These are phyloP conservation scores for Pseudogymnoascus sp. DNA, from an alignment of 2,329 filamentous ascomycete genomes.

Conservation along the genomic window DNA sequence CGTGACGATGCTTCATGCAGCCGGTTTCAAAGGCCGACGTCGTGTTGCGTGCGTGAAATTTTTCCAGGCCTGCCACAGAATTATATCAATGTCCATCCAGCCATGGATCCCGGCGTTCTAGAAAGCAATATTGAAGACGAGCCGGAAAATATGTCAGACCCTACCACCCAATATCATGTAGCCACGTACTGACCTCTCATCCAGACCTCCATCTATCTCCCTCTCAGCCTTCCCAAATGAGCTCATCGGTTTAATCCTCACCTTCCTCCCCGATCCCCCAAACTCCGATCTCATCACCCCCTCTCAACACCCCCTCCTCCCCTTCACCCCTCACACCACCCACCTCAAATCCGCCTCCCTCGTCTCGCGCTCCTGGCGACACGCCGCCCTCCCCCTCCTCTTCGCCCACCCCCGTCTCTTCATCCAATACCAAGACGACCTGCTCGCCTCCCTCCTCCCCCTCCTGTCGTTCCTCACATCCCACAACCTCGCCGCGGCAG, in stretches of 20 bases:
- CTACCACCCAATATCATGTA: background rate
- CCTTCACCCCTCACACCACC: background rate
- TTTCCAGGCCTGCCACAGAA: background rate
- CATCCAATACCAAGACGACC: background rate
- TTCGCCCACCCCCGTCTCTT: background rate
- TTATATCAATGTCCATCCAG: background rate
- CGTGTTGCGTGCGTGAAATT: background rate
- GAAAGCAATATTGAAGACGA: background rate
- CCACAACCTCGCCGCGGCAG: background rate
- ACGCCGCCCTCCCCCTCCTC: background rate
- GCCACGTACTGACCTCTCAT: background rate
- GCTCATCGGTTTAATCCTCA: background rate
- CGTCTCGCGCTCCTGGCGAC: background rate
- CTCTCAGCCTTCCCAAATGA: background rate
- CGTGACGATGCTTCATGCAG: background rate
- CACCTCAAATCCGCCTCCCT: background rate
- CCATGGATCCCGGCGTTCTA: background rate
- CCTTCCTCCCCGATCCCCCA: background rate
- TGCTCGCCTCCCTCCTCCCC: background rate
- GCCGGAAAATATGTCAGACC: background rate
- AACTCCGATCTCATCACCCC: background rate
- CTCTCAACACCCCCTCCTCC: background rate
- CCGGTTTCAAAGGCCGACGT: background rate
- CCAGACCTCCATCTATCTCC: background rate
- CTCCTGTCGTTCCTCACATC: background rate